Percentiles rank a stretch among this genome's conserved stretches.
phyloP scores from a whole-genome alignment of 495 filamentous ascomycete species.

The Rhizodiscina lignyota region DNA sequence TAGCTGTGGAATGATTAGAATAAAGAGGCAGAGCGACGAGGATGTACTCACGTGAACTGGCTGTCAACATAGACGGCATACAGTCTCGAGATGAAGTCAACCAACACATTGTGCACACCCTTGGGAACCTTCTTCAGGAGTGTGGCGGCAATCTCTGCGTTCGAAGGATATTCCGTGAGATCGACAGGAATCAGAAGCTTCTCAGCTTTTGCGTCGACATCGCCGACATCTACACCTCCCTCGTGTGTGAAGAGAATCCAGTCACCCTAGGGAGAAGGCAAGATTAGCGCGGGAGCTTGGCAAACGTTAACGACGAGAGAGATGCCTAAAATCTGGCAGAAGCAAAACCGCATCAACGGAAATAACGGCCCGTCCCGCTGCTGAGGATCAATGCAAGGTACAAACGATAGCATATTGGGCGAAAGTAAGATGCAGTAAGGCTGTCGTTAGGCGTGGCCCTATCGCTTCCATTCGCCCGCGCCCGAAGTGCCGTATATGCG shows the following conservation, averaged over 20 bases:
- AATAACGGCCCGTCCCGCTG: too few relatives aligned
- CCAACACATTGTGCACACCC: conserved; percentile 91
- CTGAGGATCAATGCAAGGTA: too few relatives aligned
- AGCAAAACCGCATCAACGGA: too few relatives aligned
- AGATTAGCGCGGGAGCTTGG: too few relatives aligned
- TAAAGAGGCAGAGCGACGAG: neutral
- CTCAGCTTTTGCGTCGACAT: conserved; percentile 97
- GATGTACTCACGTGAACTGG: conserved; percentile 63
- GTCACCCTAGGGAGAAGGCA: conserved; percentile 80
- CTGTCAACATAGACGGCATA: conserved; percentile 99
- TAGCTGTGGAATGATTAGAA: conserved; percentile 30
- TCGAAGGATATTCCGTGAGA: conserved; percentile 85
- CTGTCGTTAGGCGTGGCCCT: too few relatives aligned
- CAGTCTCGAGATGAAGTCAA: conserved; percentile 89
- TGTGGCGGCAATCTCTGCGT: conserved; percentile 71
- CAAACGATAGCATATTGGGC: too few relatives aligned
- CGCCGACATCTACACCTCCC: conserved; percentile 97
- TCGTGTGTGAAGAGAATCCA: conserved; percentile 99
- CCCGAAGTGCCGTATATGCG: too few relatives aligned
- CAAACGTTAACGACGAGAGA: too few relatives aligned
- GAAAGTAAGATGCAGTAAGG: too few relatives aligned
- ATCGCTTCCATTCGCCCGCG: too few relatives aligned
- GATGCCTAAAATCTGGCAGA: too few relatives aligned
- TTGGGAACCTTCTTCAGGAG: conserved; percentile 86
- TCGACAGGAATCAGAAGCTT: conserved; percentile 96